A percentile compares a stretch with the other conserved stretches of the same genome.
Evolutionary conservation across 345 rosid species (phyloP).

Genomic region (Barbarea vulgaris): DNA sequence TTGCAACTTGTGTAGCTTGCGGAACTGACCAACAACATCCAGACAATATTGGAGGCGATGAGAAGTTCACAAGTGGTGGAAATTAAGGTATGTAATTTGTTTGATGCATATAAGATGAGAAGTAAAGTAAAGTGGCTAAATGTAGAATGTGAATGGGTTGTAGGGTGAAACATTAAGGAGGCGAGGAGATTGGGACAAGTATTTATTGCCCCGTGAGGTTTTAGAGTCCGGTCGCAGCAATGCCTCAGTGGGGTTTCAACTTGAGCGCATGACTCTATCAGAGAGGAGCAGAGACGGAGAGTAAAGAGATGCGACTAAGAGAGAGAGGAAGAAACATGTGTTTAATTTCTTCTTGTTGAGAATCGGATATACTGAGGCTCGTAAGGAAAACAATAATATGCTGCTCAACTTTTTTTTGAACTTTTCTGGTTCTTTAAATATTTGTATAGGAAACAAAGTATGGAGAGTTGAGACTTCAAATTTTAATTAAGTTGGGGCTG

Average conservation of each 20-base stretch:
- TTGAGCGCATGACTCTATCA: conserved; percentile 29
- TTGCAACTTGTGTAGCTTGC: conserved; percentile 57
- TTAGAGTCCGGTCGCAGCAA: conserved; percentile 10
- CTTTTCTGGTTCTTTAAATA: not conserved
- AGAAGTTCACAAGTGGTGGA: conserved; percentile 64
- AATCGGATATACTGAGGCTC: conserved; percentile 18
- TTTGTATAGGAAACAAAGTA: not conserved
- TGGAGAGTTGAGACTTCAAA: not conserved
- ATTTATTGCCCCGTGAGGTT: conserved; percentile 24
- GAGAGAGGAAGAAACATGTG: conserved; percentile 12
- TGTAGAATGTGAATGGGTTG: conserved; percentile 12
- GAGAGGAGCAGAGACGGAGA: conserved; percentile 23
- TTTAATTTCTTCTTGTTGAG: conserved; percentile 3
- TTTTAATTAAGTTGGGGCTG: not conserved
- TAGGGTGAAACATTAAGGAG: conserved; percentile 42
- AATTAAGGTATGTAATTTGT: conserved; percentile 54
- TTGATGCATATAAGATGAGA: not conserved
- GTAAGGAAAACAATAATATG: conserved; percentile 8
- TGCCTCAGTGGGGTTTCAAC: conserved; percentile 20
- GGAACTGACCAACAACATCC: conserved; percentile 54
- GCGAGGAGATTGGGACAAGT: conserved; percentile 44
- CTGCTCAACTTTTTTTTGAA: not conserved
- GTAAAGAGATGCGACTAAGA: conserved; percentile 13
- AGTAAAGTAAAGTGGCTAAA: conserved; percentile 12
- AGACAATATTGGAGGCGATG: conserved; percentile 65